Conservation (phyloP, 768 basidiomycete species). For the Leccinum uliginosum region DNA sequence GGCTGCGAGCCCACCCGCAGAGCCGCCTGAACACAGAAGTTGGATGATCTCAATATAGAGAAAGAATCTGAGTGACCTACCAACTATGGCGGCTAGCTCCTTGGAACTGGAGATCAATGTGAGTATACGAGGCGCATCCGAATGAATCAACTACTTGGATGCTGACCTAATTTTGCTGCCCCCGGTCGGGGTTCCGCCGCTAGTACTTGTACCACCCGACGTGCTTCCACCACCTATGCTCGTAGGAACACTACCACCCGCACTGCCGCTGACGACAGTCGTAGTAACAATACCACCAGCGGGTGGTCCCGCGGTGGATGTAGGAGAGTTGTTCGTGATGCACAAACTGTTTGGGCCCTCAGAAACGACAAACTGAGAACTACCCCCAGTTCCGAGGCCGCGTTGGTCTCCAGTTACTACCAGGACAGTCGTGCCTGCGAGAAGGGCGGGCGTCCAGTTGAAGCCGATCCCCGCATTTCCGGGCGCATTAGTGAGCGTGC, state of each 20-base stretch:
- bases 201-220: background rate
- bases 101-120: background rate
- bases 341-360: background rate
- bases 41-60: background rate
- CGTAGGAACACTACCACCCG: background rate
- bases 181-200: background rate
- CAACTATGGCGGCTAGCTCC: background rate
- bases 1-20: background rate
- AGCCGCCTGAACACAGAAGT: background rate
- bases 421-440: background rate
- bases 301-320: background rate
- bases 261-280: background rate
- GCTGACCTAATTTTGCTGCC: background rate
- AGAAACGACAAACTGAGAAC: background rate
- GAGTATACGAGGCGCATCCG: background rate
- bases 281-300: background rate
- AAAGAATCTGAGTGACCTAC: background rate
- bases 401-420: background rate
- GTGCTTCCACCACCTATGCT: background rate
- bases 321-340: background rate
- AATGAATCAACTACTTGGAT: background rate
- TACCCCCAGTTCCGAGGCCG: background rate
- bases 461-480: background rate
- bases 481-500: background rate
- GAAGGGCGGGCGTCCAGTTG: background rate